Percentiles rank a stretch among this genome's conserved stretches.
These are phyloP conservation scores for Termitomyces heimii DNA, from an alignment of 768 basidiomycete species.

Conservation along the genomic window DNA sequence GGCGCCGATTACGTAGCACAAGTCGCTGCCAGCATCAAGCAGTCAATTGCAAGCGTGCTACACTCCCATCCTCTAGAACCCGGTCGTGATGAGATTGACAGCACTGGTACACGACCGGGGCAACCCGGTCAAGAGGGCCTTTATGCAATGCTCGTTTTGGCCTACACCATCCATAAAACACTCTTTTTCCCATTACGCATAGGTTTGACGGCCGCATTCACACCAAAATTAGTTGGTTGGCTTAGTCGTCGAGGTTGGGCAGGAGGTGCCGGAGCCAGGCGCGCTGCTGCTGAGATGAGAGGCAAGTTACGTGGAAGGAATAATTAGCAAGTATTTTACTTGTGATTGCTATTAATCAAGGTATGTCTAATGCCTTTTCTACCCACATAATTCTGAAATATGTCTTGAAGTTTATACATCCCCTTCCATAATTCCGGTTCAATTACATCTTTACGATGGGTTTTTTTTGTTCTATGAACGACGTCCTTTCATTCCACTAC, in stretches of 20 bases:
- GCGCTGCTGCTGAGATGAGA: slow-evolving; percentile 52
- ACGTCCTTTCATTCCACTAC: background rate
- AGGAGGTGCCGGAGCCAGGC: slow-evolving; percentile 59
- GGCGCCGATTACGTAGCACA: slow-evolving; percentile 88
- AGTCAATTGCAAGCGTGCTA: slow-evolving; percentile 36
- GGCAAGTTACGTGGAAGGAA: slow-evolving; percentile 33
- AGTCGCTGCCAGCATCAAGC: slow-evolving; percentile 53
- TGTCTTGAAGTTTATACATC: background rate
- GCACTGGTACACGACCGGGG: slow-evolving; percentile 19
- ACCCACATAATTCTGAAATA: background rate
- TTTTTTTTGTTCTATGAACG: slow-evolving; percentile 19
- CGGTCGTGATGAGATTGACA: slow-evolving; percentile 59
- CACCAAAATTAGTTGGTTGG: slow-evolving; percentile 85
- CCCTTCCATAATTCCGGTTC: background rate
- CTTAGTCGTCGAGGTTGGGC: slow-evolving; percentile 79
- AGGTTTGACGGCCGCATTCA: slow-evolving; percentile 81
- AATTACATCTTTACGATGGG: slow-evolving; percentile 3
- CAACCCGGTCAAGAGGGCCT: slow-evolving; percentile 58
- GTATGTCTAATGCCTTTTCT: background rate
- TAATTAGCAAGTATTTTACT: slow-evolving; percentile 6
- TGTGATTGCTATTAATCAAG: background rate
- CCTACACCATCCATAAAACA: slow-evolving; percentile 96
- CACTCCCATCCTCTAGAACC: slow-evolving; percentile 56
- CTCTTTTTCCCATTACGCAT: slow-evolving; percentile 84
- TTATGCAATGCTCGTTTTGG: slow-evolving; percentile 89